Base-by-base conservation (phyloP, 495 filamentous ascomycete species). In the Xylaria flabelliformis region DNA sequence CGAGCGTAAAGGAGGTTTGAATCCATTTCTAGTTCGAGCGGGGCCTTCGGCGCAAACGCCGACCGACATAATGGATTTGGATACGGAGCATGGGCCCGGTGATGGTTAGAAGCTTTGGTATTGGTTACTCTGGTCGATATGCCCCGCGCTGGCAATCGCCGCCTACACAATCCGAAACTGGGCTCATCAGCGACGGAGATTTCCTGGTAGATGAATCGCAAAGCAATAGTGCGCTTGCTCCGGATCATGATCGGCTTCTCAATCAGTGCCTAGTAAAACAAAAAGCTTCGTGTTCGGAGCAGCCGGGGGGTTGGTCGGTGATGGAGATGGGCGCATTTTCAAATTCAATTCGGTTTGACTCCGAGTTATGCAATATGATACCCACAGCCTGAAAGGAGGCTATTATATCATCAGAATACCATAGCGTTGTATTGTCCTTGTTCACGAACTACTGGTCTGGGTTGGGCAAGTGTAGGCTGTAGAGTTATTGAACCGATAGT, bases 61-160 rank as follows among this genome's bases (percentile, higher is more conserved):
- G 13, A 56, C 72, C 13, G 76, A 78, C 64, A 64, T 74, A 46
- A 78, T 78, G 74, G 76, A 79, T 51, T 64, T 79, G 12, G 77
- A 79, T 53, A 3, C 73, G 39, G 77, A 79, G 10, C 69, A 76
- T 48, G 67, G 73, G 41, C 21, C 34, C 12, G 32, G 32, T 10
- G 13, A 39, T 32, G 59, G 48, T 21, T 71, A 64, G 48, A 53
- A 42, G 44, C 53, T 32, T 21, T 5, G n/a, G 46, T 70, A 29
- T 42, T 32, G 24, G 50, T 67, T 39, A 51, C 48, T 51, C 19
- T 53, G 34, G 48, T 15, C 56, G 50, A 64, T 34, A 19, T 21
- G 13, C n/a, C 39, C 41, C 8, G 63, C 13, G 5, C 4, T 50
- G 24, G 19, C 15, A 36, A 2, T 50, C 10, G 7, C 41, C 34